Conservation (phyloP, 306 rosid species). For the Prunus salicina region DNA sequence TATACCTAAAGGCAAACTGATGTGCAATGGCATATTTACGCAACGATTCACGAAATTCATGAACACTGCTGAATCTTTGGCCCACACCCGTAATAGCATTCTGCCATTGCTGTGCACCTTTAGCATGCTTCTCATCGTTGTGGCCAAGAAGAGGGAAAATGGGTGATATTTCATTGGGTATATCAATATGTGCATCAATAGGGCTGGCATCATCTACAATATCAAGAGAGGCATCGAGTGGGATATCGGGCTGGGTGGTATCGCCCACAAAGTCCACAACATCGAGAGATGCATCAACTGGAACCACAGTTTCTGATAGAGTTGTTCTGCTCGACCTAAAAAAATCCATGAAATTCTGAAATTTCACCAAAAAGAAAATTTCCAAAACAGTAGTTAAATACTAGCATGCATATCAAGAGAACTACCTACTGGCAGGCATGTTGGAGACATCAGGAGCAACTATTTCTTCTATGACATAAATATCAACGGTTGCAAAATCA, state of each 20-base stretch:
- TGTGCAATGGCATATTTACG: slow-evolving; percentile 97
- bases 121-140: slow-evolving; percentile 58
- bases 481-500: slow-evolving; percentile 54
- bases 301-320: slow-evolving; percentile 77
- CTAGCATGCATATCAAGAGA: slow-evolving; percentile 40
- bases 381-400: slow-evolving; percentile 11
- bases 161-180: slow-evolving; percentile 46
- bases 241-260: slow-evolving; percentile 32
- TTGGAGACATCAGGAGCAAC: slow-evolving; percentile 59
- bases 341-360: slow-evolving; percentile 21
- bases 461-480: slow-evolving; percentile 64
- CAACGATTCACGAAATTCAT: slow-evolving; percentile 88
- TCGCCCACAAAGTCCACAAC: slow-evolving; percentile 37
- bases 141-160: slow-evolving; percentile 36
- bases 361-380: slow-evolving; percentile 26
- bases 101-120: slow-evolving; percentile 94
- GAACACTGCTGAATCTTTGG: slow-evolving; percentile 83
- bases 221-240: slow-evolving; percentile 46
- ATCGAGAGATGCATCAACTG: slow-evolving; percentile 42
- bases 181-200: slow-evolving; percentile 42
- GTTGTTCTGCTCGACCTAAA: slow-evolving; percentile 97
- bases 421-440: slow-evolving; percentile 95
- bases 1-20: slow-evolving; percentile 91
- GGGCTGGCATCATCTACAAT: slow-evolving; percentile 50
- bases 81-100: slow-evolving; percentile 92